These are phyloP conservation scores for Aspergillus chevalieri DNA, from an alignment of 2,329 filamentous ascomycete genomes.

Conservation along the genomic window DNA sequence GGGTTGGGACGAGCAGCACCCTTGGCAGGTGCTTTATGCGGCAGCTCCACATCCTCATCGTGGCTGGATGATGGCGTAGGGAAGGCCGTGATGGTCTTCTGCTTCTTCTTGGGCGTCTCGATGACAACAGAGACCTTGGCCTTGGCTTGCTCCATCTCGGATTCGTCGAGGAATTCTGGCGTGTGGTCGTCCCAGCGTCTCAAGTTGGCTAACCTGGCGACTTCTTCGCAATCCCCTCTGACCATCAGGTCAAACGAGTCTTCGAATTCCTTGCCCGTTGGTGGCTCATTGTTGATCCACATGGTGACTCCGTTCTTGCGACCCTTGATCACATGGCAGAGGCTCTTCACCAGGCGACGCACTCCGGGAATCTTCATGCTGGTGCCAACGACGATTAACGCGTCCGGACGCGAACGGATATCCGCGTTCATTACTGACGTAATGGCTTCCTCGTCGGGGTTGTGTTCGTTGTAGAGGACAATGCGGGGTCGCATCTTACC, in stretches of 20 bases:
- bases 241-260: constrained; percentile 92
- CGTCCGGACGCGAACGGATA: constrained; percentile 77
- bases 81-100: constrained; percentile 27
- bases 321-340: constrained; percentile 80
- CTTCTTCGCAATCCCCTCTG: constrained; percentile 77
- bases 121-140: constrained; percentile 37
- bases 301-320: constrained; percentile 74
- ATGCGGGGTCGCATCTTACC: constrained; percentile 85
- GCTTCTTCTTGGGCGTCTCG: constrained; percentile 31
- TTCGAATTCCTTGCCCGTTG: constrained; percentile 75
- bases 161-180: constrained; percentile 37
- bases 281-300: constrained; percentile 90
- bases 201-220: constrained; percentile 66
- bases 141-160: constrained; percentile 39
- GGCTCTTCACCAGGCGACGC: constrained; percentile 78
- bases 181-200: constrained; percentile 51
- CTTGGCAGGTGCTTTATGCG: constrained; percentile 14
- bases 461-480: constrained; percentile 95
- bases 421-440: constrained; percentile 84
- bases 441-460: constrained; percentile 94
- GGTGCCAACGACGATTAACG: constrained; percentile 89
- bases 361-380: constrained; percentile 94
- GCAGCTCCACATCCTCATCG: constrained; percentile 23
- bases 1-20: constrained; percentile 19
- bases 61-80: constrained; percentile 41